Evolutionary conservation across 148 eudicot species (phyloP), one percentile per base, ranked within the genome.

Genomic region (Dianthus caryophyllus): DNA sequence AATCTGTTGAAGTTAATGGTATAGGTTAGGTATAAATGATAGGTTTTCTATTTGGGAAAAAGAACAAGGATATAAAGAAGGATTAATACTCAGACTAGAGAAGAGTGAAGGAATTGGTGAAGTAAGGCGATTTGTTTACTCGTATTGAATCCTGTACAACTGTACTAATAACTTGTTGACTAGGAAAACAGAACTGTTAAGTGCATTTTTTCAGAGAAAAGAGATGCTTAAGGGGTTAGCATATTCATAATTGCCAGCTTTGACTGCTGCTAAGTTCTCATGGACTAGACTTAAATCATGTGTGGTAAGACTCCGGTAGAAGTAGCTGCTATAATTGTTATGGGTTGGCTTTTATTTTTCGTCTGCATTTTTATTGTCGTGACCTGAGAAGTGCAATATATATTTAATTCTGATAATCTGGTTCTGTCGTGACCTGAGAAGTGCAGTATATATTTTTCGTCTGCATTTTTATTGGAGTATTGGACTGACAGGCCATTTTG

Each of bases 201-300:
- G 24, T 33, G 64, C 20, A 60, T 9, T 6, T 24, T 20, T 60
- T 60, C 16, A 5, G 26, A 56, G 64, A 25, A 24, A 60, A 31
- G 44, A 31, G 64, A 60, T 60, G 64, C 64, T 18, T 33, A 33
- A 18, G 36, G 38, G 18, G n/a, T 60, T 36, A 60, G 64, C 43
- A 31, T 60, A 10, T 56, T 31, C 44, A 20, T 17, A 16, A 15
- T 6, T 29, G 21, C 61, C n/a, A 27, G 61, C 38, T 57, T 13
- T 25, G 14, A 26, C 36, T 13, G n/a, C 8, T 13, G 33, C 36
- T 16, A 31, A 59, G 24, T 59, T 59, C n/a, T 4, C 33, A 25
- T 27, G 6, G 31, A 1, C 30, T 11, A 11, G 29, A 26, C 7
- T 29, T 31, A 57, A 29, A 30, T 14, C 21, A 57, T 16, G 15